These are phyloP conservation scores for Trebouxia gelatinosa DNA, from an alignment of 163 green algal genomes.

Conservation along the genomic window DNA sequence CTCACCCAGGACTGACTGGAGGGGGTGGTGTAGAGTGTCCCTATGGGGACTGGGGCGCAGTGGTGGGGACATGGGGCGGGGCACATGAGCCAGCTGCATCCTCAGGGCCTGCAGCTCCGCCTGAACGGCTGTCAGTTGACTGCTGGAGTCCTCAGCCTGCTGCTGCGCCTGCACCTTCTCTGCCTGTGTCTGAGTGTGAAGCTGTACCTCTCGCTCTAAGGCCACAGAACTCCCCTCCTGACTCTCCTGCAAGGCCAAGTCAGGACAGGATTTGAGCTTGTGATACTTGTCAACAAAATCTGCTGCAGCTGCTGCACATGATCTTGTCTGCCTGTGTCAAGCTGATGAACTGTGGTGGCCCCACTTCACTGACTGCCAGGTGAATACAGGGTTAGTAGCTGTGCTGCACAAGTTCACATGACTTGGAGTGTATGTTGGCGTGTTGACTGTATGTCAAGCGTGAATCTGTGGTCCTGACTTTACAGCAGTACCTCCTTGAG, in stretches of 20 bases:
- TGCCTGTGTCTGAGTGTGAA: slow-evolving; percentile 14
- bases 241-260: neutral
- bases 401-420: neutral
- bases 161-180: slow-evolving; percentile 4
- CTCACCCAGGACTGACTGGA: neutral
- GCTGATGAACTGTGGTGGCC: neutral
- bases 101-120: slow-evolving; percentile 1
- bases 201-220: slow-evolving; percentile 11
- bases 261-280: neutral
- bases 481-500: neutral
- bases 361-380: too few relatives aligned
- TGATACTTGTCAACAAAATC: neutral
- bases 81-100: slow-evolving; percentile 6
- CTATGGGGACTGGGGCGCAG: neutral
- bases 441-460: too few relatives aligned
- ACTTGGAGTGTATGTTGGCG: too few relatives aligned
- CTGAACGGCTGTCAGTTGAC: neutral
- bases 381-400: neutral
- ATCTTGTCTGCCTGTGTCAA: neutral
- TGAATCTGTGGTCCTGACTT: too few relatives aligned
- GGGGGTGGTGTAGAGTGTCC: neutral
- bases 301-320: too few relatives aligned
- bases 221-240: slow-evolving; percentile 6
- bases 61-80: neutral
- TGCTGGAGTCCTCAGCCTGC: neutral